Evolutionary conservation across 2,329 filamentous ascomycete genomes (phyloP).

Genomic region (Aspergillus fructus): DNA sequence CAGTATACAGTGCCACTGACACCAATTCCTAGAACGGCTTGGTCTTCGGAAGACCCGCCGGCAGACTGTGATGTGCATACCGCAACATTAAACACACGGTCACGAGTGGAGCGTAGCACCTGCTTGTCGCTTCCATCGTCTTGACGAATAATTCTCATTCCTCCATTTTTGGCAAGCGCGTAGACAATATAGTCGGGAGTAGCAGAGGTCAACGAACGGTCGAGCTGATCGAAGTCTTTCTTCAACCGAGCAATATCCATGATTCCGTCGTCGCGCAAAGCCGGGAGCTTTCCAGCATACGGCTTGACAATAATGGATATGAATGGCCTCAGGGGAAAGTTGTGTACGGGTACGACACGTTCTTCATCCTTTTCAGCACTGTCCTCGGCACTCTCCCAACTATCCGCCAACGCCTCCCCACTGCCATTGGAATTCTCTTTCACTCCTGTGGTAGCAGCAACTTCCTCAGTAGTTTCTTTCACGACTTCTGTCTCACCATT

Average conservation of each 20-base stretch:
- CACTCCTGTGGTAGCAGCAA: constrained; percentile 36
- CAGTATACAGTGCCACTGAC: constrained; percentile 97
- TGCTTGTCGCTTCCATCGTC: constrained; percentile 90
- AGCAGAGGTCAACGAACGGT: constrained; percentile 87
- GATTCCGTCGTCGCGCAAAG: constrained; percentile 73
- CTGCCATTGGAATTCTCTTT: constrained; percentile 58
- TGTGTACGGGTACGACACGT: constrained; percentile 75
- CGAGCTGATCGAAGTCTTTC: constrained; percentile 97
- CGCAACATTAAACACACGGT: constrained; percentile 92
- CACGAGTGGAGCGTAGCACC: constrained; percentile 85
- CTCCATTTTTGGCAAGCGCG: constrained; percentile 88
- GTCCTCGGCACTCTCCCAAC: constrained; percentile 84
- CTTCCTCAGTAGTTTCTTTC: constrained; percentile 53
- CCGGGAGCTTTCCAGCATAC: constrained; percentile 50
- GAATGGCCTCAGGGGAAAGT: constrained; percentile 96
- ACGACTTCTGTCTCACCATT: constrained; percentile 52
- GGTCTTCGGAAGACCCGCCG: constrained; percentile 58
- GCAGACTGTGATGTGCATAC: constrained; percentile 68
- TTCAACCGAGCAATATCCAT: constrained; percentile 93
- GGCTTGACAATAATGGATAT: constrained; percentile 74
- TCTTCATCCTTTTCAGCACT: constrained; percentile 65
- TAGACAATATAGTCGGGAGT: constrained; percentile 92
- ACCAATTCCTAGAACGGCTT: constrained; percentile 87
- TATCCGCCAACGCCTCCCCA: constrained; percentile 67
- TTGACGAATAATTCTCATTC: constrained; percentile 89